Conservation (phyloP, 2,329 filamentous ascomycete genomes). For the Penicillium sp. region DNA sequence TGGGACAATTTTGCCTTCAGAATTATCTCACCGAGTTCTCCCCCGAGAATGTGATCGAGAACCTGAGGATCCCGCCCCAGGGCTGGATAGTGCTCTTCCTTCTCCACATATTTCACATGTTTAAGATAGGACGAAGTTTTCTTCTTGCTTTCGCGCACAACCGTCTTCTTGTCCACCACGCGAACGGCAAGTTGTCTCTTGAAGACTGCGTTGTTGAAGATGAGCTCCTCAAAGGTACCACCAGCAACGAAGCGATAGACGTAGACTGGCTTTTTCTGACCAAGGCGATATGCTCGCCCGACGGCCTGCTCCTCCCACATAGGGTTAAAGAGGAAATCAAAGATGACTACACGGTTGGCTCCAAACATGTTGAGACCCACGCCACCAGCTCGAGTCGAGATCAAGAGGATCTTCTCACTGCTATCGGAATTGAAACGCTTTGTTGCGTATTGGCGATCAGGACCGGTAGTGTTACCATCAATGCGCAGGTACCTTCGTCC, state of each 20-base stretch:
- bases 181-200: conserved; percentile 78
- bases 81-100: conserved; percentile 58
- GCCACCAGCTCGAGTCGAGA: conserved; percentile 82
- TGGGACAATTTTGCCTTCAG: conserved; percentile 66
- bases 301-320: conserved; percentile 83
- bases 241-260: conserved; percentile 81
- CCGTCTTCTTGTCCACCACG: conserved; percentile 82
- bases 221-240: conserved; percentile 75
- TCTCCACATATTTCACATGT: conserved; percentile 56
- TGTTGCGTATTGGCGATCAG: conserved; percentile 63
- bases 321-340: conserved; percentile 83
- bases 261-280: conserved; percentile 77
- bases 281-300: conserved; percentile 82
- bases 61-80: conserved; percentile 63
- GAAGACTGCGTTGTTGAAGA: conserved; percentile 76
- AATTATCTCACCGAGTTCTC: conserved; percentile 33
- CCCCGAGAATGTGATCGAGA: conserved; percentile 58
- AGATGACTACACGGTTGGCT: conserved; percentile 83
- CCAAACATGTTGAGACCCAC: conserved; percentile 81
- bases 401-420: conserved; percentile 67
- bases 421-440: conserved; percentile 68
- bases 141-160: conserved; percentile 66
- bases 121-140: conserved; percentile 61
- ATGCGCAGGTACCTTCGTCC: conserved; percentile 60
- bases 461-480: conserved; percentile 66